Base-by-base conservation (phyloP, 129 eudicot species). In the Helianthus annuus region DNA sequence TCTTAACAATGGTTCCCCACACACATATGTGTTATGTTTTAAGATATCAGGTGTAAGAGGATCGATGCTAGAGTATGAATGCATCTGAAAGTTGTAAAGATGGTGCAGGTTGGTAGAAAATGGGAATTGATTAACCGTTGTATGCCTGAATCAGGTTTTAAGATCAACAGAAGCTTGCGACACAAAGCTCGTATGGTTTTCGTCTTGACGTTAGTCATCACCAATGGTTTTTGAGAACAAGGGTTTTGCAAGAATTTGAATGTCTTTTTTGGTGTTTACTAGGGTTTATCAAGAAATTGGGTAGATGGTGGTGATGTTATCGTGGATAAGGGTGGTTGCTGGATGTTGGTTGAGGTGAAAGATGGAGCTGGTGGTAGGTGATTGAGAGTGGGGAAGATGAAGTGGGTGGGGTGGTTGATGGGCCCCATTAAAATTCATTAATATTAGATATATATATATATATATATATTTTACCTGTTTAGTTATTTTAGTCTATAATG, bases 71-170 rank as follows among this genome's bases (percentile, higher is more conserved):
- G 85, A 52, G 84, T 66, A 82, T 90, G 92, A 77, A 93, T 79
- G 83, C 98, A 93, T 64, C 84, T 76, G 81, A 94, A 7, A 40
- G 99, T 86, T 78, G 97, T 90, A 64, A 78, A 70, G 72, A 94
- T 66, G 63, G 88, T 88, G 42, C 74, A 71, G 7, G 80, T 48
- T 34, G 88, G 82, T 55, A 85, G 79, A 72, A 82, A 94, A 7
- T 85, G 89, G 3, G 99, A 90, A n/a, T 89, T 88, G 61, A 94
- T 86, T 39, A 94, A 84, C 99, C 99, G 90, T 78, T 94, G 97
- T 14, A 94, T 73, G 53, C 88, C 84, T 62, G 86, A 4, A 71
- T 83, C 0, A 19, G 0, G 15, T 72, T 81, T 81, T 60, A 70
- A 51, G 77, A 75, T 56, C 16, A 87, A 55, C 70, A 81, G 52